Percentiles rank a stretch among this genome's conserved stretches.
Conservation (phyloP, 108 stramenopile genomes). For the Nitzschia inconspicua region DNA sequence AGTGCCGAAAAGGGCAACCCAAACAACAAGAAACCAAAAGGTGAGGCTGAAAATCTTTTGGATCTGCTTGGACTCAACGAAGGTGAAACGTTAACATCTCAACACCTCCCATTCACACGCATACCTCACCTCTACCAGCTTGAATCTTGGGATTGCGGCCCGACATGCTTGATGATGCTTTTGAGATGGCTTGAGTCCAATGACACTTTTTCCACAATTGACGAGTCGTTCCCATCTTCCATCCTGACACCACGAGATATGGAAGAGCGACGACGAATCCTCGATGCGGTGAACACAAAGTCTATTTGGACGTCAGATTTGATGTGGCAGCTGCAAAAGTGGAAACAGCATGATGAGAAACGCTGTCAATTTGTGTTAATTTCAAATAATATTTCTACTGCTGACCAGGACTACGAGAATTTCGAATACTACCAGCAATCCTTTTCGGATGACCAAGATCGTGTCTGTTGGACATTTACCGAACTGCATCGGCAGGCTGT, state of each 20-base stretch:
- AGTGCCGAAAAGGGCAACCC: too few relatives aligned
- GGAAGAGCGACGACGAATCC: constrained; percentile 19
- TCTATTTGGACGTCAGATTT: constrained; percentile 84
- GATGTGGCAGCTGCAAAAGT: constrained; percentile 41
- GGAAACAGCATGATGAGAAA: constrained; percentile 18
- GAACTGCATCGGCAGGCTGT: neutral
- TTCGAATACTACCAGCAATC: constrained; percentile 58
- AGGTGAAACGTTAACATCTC: too few relatives aligned
- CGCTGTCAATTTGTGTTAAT: neutral
- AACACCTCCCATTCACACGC: too few relatives aligned
- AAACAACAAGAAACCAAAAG: too few relatives aligned
- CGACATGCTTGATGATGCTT: constrained; percentile 60
- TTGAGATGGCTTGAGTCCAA: constrained; percentile 32
- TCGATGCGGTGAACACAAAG: constrained; percentile 39
- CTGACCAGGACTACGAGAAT: constrained; percentile 42
- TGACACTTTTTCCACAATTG: neutral
- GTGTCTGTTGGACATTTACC: constrained; percentile 33
- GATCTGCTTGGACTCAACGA: too few relatives aligned
- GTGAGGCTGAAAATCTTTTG: too few relatives aligned
- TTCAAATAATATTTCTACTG: constrained; percentile 40
- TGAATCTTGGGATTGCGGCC: constrained; percentile 67
- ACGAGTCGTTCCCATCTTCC: neutral
- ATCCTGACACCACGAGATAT: neutral
- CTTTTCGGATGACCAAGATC: constrained; percentile 49
- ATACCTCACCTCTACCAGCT: too few relatives aligned